Evolutionary conservation across 1,284 basidiomycete genomes (phyloP).

Genomic region (Pyrrhoderma lamaoense): DNA sequence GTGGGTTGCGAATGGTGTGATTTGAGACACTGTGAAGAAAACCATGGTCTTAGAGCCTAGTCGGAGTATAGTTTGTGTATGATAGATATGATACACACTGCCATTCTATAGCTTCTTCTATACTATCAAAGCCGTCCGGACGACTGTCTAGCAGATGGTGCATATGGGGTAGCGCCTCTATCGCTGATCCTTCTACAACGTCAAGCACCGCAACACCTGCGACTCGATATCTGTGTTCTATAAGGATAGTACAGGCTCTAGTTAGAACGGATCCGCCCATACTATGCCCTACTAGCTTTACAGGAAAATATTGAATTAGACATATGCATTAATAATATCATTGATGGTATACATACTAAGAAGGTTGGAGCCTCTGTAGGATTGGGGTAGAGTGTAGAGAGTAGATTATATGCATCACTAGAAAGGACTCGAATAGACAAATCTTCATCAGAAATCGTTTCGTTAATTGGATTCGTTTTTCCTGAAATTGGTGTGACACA

Average conservation of each 20-base stretch:
- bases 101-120: conserved; percentile 89
- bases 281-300: conserved; percentile 79
- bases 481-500: conserved; percentile 35
- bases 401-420: conserved; percentile 61
- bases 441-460: conserved; percentile 46
- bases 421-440: conserved; percentile 68
- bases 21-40: conserved; percentile 60
- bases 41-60: no score
- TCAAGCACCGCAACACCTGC: conserved; percentile 87
- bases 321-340: not conserved
- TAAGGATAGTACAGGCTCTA: conserved; percentile 57
- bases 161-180: conserved; percentile 91
- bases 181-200: conserved; percentile 95
- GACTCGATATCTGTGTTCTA: conserved; percentile 62
- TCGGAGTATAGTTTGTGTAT: not conserved
- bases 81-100: conserved; percentile 56
- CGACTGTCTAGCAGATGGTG: conserved; percentile 77
- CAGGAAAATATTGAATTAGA: conserved; percentile 4
- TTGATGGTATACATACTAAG: conserved; percentile 44
- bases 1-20: conserved; percentile 70
- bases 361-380: conserved; percentile 58
- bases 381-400: conserved; percentile 65
- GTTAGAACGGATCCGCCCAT: conserved; percentile 90
- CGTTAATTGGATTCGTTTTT: conserved; percentile 44
- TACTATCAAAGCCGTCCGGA: conserved; percentile 76